phyloP scores from a whole-genome alignment of 2,329 filamentous ascomycete genomes.

The Colletotrichum karsti region DNA sequence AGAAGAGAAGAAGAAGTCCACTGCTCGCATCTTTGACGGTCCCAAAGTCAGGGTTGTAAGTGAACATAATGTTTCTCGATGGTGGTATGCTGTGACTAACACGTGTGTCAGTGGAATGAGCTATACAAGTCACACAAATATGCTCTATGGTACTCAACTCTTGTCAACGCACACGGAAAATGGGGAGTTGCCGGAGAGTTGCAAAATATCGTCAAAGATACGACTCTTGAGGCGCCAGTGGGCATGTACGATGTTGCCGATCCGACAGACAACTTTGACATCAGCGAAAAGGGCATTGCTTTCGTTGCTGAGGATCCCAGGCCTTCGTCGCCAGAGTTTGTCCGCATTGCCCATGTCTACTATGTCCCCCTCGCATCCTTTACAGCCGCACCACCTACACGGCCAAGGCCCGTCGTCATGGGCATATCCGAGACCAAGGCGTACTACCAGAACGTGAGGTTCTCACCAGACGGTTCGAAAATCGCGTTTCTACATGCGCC shows the following conservation, averaged over 20 bases:
- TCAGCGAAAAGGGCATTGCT: slow-evolving; percentile 43
- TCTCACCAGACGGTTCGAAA: slow-evolving; percentile 45
- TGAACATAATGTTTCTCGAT: neutral
- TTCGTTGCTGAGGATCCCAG: slow-evolving; percentile 38
- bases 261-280: slow-evolving; percentile 38
- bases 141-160: slow-evolving; percentile 47
- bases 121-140: slow-evolving; percentile 40
- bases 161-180: slow-evolving; percentile 36
- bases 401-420: slow-evolving; percentile 35
- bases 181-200: slow-evolving; percentile 42
- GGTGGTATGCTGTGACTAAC: neutral
- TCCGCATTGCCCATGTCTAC: slow-evolving; percentile 35
- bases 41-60: slow-evolving; percentile 43
- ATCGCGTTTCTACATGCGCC: slow-evolving; percentile 44
- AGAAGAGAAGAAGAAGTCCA: slow-evolving; percentile 33
- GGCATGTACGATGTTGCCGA: slow-evolving; percentile 36
- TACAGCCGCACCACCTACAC: slow-evolving; percentile 19
- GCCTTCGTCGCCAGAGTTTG: slow-evolving; percentile 6
- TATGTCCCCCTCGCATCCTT: slow-evolving; percentile 44
- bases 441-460: slow-evolving; percentile 37
- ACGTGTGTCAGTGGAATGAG: slow-evolving; percentile 39
- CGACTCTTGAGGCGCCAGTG: slow-evolving; percentile 41
- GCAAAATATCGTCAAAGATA: slow-evolving; percentile 41
- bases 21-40: slow-evolving; percentile 44
- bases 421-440: slow-evolving; percentile 22